Conservation (phyloP, 495 filamentous ascomycete genomes). For the Annulohypoxylon moriforme region DNA sequence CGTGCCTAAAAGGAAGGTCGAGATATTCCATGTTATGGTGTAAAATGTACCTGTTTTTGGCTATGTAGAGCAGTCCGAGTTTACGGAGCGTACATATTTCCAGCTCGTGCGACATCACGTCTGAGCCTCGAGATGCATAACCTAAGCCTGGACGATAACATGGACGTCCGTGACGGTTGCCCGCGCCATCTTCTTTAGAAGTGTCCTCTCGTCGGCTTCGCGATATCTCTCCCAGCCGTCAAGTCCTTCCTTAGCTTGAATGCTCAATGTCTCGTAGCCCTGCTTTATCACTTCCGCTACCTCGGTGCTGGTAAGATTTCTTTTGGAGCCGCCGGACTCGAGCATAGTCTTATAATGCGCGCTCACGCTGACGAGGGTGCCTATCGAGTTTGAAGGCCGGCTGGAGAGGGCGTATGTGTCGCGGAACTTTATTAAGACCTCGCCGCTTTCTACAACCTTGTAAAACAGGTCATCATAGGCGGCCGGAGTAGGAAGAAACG, state of each 20-base stretch:
- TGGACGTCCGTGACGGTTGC: constrained; percentile 77
- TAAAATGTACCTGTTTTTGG: not conserved
- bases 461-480: constrained; percentile 98
- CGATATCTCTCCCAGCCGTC: constrained; percentile 81
- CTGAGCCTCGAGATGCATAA: not conserved
- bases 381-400: constrained; percentile 73
- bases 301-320: constrained; percentile 81
- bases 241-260: constrained; percentile 84
- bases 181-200: constrained; percentile 87
- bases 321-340: constrained; percentile 67
- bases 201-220: constrained; percentile 78
- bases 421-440: constrained; percentile 84
- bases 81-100: not conserved
- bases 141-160: constrained; percentile 53
- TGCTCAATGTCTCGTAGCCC: constrained; percentile 92
- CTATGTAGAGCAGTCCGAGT: not conserved
- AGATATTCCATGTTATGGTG: not conserved
- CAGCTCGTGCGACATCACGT: not conserved
- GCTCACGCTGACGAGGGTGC: constrained; percentile 84
- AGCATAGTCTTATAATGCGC: constrained; percentile 88
- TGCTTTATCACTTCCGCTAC: constrained; percentile 93
- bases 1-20: not conserved
- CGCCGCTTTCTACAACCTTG: constrained; percentile 93
- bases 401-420: constrained; percentile 72
- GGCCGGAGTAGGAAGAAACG: constrained; percentile 88